A percentile compares a stretch with the other conserved stretches of the same genome.
These are phyloP conservation scores for Penicillium sp. DNA, from an alignment of 2,329 filamentous ascomycete genomes.

Conservation along the genomic window DNA sequence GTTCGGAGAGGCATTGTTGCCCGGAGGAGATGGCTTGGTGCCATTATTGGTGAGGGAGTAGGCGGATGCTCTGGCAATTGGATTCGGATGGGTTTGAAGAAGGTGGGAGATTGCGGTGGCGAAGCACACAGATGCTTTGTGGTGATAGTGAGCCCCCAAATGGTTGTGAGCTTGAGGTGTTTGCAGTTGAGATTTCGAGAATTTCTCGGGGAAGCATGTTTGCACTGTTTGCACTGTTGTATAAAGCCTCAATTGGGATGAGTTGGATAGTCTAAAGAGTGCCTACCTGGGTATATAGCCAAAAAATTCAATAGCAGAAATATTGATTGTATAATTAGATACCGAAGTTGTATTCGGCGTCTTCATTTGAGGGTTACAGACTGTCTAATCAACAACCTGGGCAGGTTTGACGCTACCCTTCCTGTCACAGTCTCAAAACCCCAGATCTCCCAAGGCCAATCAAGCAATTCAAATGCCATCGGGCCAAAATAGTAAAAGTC, in stretches of 20 bases:
- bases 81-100: not conserved
- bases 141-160: slow-evolving; percentile 4
- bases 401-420: not conserved
- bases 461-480: not conserved
- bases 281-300: no score
- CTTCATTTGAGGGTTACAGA: no score
- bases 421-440: not conserved
- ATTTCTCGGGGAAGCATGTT: slow-evolving; percentile 29
- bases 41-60: slow-evolving; percentile 24
- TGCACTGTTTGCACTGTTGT: slow-evolving; percentile 31
- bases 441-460: not conserved
- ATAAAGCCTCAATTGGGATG: not conserved
- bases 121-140: not conserved
- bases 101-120: not conserved
- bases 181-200: slow-evolving; percentile 25
- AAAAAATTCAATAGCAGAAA: no score
- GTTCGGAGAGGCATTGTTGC: slow-evolving; percentile 34
- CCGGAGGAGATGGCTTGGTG: slow-evolving; percentile 32
- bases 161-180: slow-evolving; percentile 9
- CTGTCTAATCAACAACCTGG: not conserved
- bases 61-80: not conserved
- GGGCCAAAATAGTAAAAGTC: not conserved
- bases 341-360: no score
- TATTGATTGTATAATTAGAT: no score
- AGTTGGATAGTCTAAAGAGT: not conserved